Conservation (phyloP, 331 rosid species). For the Phaseolus coccineus region DNA sequence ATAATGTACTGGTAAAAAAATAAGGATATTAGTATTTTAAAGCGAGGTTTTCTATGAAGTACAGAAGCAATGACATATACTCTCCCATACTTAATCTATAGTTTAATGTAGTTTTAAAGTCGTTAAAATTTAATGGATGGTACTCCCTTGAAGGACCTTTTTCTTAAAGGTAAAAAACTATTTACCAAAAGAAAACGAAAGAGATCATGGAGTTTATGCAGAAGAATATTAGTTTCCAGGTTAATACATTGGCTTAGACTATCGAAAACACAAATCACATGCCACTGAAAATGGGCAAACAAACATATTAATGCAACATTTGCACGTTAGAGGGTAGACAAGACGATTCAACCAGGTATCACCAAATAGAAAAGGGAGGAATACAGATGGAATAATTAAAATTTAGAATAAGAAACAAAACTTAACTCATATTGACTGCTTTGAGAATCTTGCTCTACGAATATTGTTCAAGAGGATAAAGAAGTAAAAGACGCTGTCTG, state of each 20-base stretch:
- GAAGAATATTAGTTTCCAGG: conserved; percentile 19
- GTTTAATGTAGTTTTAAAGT: neutral
- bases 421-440: neutral
- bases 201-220: neutral
- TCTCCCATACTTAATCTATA: conserved; percentile 2
- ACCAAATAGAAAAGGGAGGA: neutral
- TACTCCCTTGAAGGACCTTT: neutral
- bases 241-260: neutral
- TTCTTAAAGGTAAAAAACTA: neutral
- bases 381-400: conserved; percentile 1
- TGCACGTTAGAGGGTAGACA: neutral
- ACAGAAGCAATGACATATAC: neutral
- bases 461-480: neutral
- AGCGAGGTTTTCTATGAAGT: neutral
- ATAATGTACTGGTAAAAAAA: neutral
- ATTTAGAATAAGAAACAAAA: neutral
- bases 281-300: neutral
- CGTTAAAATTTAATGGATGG: neutral
- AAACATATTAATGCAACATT: neutral
- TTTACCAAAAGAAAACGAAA: conserved; percentile 19
- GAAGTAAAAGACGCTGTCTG: conserved; percentile 35
- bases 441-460: conserved; percentile 22
- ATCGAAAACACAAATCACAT: neutral
- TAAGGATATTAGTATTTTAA: neutral
- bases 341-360: conserved; percentile 19